Conservation (phyloP, 2,329 filamentous ascomycete species). For the Daldinia sp. region DNA sequence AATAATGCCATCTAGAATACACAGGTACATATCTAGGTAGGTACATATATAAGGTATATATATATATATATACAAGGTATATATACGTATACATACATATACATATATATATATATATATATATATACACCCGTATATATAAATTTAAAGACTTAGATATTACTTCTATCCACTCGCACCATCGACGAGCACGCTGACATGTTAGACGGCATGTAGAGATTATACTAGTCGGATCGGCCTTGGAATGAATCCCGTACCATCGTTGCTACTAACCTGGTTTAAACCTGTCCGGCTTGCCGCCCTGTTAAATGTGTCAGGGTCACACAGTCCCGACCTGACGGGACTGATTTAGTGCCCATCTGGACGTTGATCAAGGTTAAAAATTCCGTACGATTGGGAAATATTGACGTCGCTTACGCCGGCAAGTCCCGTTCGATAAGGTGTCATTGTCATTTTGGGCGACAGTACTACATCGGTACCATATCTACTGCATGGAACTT, state of each 20-base stretch:
- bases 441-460: not conserved
- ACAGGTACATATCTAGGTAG: too few species aligned
- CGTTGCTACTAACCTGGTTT: not conserved
- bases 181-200: not conserved
- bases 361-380: not conserved
- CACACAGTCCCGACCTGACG: not conserved
- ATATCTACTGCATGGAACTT: not conserved
- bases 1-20: too few species aligned
- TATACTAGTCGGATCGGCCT: conserved; percentile 2
- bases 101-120: too few species aligned
- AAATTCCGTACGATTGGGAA: not conserved
- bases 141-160: too few species aligned
- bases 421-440: not conserved
- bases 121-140: too few species aligned
- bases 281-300: too few species aligned
- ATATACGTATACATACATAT: too few species aligned
- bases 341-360: not conserved
- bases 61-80: too few species aligned
- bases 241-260: conserved; percentile 2
- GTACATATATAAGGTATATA: too few species aligned
- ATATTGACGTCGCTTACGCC: not conserved
- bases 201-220: not conserved
- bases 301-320: not conserved
- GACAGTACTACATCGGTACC: not conserved
- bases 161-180: too few species aligned